Percentiles rank a stretch among this genome's conserved stretches.
These are phyloP conservation scores for Knoxdaviesia proteae DNA, from an alignment of 2,329 filamentous ascomycete genomes.

Conservation along the genomic window DNA sequence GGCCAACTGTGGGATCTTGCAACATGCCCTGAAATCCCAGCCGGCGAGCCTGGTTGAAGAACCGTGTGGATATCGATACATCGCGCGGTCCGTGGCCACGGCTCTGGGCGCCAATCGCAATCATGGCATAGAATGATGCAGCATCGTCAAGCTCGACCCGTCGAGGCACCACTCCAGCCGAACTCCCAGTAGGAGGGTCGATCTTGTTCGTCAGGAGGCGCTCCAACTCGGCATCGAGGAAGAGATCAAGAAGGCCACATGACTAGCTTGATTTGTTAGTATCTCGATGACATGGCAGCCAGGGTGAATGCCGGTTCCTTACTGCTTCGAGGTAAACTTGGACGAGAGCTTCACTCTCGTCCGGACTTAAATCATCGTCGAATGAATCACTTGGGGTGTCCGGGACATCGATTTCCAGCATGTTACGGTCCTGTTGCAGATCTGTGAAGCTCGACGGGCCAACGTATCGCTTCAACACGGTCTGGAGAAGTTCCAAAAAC, in stretches of 20 bases:
- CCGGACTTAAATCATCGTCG: background rate
- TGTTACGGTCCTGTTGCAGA: slow-evolving; percentile 1
- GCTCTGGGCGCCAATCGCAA: slow-evolving; percentile 29
- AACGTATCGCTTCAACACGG: slow-evolving; percentile 4
- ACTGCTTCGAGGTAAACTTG: slow-evolving; percentile 5
- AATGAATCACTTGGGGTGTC: slow-evolving; percentile 1
- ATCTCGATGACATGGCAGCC: no score
- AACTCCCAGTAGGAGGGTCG: background rate
- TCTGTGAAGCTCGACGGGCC: slow-evolving; percentile 5
- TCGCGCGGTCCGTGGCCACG: slow-evolving; percentile 9
- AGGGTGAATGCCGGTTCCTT: background rate
- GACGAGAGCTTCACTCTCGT: slow-evolving; percentile 2
- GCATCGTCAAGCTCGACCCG: slow-evolving; percentile 4
- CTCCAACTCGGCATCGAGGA: slow-evolving; percentile 2
- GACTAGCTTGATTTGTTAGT: background rate
- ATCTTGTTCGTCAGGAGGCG: background rate
- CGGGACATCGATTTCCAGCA: slow-evolving; percentile 4
- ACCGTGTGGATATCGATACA: slow-evolving; percentile 5
- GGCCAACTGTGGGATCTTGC: slow-evolving; percentile 26
- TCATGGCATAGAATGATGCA: slow-evolving; percentile 6
- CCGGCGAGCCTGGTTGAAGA: slow-evolving; percentile 24
- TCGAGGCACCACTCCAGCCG: background rate
- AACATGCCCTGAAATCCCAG: slow-evolving; percentile 25
- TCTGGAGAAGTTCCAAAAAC: slow-evolving; percentile 5
- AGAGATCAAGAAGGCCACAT: slow-evolving; percentile 5